Evolutionary conservation across 306 rosid genomes (phyloP), one percentile per base, ranked within the genome.

Genomic region (Dicorynia guianensis): DNA sequence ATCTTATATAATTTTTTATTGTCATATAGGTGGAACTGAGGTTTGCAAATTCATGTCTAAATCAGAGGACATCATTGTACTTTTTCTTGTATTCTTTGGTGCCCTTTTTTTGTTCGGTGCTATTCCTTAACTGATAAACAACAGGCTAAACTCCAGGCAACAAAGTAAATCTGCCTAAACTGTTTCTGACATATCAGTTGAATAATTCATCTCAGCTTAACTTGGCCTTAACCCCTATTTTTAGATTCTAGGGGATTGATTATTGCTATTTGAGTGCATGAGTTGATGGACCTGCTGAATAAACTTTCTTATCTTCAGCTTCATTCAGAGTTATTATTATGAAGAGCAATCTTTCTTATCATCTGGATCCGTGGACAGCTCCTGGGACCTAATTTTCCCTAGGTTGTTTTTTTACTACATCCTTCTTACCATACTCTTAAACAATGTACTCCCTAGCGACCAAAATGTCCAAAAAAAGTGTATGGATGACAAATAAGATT

Each of bases 31-130:
- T 63, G 25, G 12, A 57, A 58, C 19, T 53, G 40, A 60, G 12
- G 20, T 57, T 57, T 81, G n/a, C 38, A 7, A 60, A 15, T 47
- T 42, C 52, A 67, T 82, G 67, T 57, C 14, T 30, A 67, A 67
- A 71, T 35, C 42, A 15, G 38, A 47, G 53, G 39, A 69, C 53
- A 61, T 52, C n/a, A 10, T 46, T 44, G 20, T 62, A 60, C 47
- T 54, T 39, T 63, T 69, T 63, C 49, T n/a, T 69, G 15, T 14
- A n/a, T 19, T 42, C 25, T 59, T 61, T 4, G 50, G 18, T 67
- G 55, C 47, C 68, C 4, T 33, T 74, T 56, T 50, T 43, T 6
- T 63, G 42, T 20, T n/a, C 46, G 19, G 34, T 61, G 61, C 52
- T 53, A 30, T 42, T 42, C 18, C 36, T 46, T 5, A 55, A 50